Evolutionary conservation across 2,329 filamentous ascomycete genomes (phyloP).

Genomic region (Penicillium sp.): DNA sequence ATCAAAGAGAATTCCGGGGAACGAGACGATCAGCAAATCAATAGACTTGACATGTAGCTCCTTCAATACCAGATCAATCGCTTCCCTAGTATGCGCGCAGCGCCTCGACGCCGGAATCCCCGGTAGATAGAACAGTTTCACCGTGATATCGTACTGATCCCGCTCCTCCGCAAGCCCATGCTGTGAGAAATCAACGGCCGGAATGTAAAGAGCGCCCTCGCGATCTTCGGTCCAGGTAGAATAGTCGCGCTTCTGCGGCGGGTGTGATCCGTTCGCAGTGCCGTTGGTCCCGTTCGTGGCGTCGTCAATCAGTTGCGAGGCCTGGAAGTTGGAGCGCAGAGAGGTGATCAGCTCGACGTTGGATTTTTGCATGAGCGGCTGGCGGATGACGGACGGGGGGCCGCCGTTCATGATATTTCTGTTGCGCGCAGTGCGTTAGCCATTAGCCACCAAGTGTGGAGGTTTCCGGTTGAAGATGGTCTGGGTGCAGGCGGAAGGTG

Average conservation of each 20-base stretch:
- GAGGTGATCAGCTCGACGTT: constrained; percentile 92
- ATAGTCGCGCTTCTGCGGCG: constrained; percentile 30
- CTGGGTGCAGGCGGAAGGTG: background rate
- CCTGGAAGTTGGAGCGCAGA: constrained; percentile 77
- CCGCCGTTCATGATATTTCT: constrained; percentile 83
- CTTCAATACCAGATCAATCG: constrained; percentile 75
- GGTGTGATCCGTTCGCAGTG: constrained; percentile 10
- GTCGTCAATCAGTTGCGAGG: constrained; percentile 65
- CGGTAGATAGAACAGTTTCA: constrained; percentile 92
- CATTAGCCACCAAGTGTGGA: background rate
- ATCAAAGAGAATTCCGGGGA: constrained; percentile 91
- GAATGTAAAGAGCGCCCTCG: constrained; percentile 68
- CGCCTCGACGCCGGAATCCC: constrained; percentile 66
- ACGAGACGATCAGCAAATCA: constrained; percentile 88
- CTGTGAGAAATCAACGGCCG: constrained; percentile 70
- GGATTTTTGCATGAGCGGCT: constrained; percentile 75
- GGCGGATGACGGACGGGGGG: constrained; percentile 80
- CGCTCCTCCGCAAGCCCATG: constrained; percentile 78
- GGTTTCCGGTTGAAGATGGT: background rate
- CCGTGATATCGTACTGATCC: constrained; percentile 86
- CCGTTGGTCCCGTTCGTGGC: constrained; percentile 13
- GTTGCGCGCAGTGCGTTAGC: constrained; percentile 5
- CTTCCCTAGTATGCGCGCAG: constrained; percentile 71
- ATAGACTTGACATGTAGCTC: constrained; percentile 75
- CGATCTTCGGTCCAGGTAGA: constrained; percentile 69